Percentiles rank a stretch among this genome's conserved stretches.
Evolutionary conservation across 2,329 filamentous ascomycete genomes (phyloP).

Genomic region (Neobulgaria alba): DNA sequence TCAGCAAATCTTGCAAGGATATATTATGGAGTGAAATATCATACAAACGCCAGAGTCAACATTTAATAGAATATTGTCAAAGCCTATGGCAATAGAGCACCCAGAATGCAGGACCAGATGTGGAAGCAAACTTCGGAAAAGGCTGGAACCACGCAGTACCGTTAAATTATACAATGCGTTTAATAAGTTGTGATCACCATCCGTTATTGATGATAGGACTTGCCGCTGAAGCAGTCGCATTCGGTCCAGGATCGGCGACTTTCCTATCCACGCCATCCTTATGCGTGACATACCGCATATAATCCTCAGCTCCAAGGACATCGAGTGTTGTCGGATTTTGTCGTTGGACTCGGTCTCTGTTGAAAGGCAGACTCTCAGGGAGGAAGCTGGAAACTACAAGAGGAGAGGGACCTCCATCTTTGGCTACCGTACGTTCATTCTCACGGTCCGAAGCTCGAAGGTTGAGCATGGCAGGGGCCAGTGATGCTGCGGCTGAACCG

Average conservation of each 20-base stretch:
- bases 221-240: background rate
- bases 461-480: slow-evolving; percentile 21
- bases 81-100: background rate
- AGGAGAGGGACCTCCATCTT: background rate
- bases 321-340: slow-evolving; percentile 5
- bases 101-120: background rate
- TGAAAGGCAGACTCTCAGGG: slow-evolving; percentile 17
- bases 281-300: slow-evolving; percentile 19
- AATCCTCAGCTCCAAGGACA: slow-evolving; percentile 16
- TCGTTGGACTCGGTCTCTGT: slow-evolving; percentile 4
- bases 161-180: background rate
- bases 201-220: background rate
- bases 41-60: background rate
- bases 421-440: slow-evolving; percentile 1
- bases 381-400: slow-evolving; percentile 6
- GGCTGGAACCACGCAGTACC: background rate
- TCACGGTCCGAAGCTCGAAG: slow-evolving; percentile 6
- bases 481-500: slow-evolving; percentile 27
- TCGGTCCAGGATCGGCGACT: slow-evolving; percentile 8
- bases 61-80: background rate
- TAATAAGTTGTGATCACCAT: background rate
- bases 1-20: background rate
- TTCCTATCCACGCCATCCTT: slow-evolving; percentile 18
- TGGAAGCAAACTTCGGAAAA: no score
- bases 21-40: background rate